Percentiles rank a stretch among this genome's conserved stretches.
Evolutionary conservation across 495 filamentous ascomycete species (phyloP).

Genomic region (Penicillium taxi): DNA sequence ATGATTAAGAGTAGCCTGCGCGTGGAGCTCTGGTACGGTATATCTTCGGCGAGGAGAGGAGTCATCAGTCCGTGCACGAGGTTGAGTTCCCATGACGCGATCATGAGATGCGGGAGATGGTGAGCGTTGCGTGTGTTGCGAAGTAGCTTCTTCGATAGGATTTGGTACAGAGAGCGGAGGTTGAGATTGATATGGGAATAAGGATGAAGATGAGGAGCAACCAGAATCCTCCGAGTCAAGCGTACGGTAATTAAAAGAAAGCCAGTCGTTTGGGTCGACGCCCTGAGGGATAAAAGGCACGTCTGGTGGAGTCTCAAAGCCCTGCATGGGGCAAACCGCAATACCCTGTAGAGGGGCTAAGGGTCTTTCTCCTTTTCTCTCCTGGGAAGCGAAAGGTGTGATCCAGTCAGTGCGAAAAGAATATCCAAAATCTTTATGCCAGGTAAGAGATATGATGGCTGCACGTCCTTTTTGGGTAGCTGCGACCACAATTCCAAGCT

Average conservation of each 20-base stretch:
- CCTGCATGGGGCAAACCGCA: constrained; percentile 55
- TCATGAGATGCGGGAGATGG: no score
- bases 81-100: no score
- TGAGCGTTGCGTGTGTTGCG: no score
- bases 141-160: not conserved
- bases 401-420: constrained; percentile 51
- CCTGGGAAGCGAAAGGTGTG: constrained; percentile 45
- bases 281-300: constrained; percentile 29
- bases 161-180: not conserved
- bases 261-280: constrained; percentile 16
- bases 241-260: constrained; percentile 30
- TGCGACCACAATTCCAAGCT: constrained; percentile 66
- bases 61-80: no score
- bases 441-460: constrained; percentile 63
- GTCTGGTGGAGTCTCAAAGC: constrained; percentile 39
- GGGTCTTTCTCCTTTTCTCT: constrained; percentile 34
- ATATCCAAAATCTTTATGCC: constrained; percentile 26
- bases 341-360: constrained; percentile 45
- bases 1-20: constrained; percentile 28
- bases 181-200: constrained; percentile 1
- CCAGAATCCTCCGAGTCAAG: constrained; percentile 15
- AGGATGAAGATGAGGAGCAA: not conserved
- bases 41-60: not conserved
- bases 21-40: constrained; percentile 36
- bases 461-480: constrained; percentile 69